phyloP scores from a whole-genome alignment of 139 green algal species.

The Tetradesmus obliquus region DNA sequence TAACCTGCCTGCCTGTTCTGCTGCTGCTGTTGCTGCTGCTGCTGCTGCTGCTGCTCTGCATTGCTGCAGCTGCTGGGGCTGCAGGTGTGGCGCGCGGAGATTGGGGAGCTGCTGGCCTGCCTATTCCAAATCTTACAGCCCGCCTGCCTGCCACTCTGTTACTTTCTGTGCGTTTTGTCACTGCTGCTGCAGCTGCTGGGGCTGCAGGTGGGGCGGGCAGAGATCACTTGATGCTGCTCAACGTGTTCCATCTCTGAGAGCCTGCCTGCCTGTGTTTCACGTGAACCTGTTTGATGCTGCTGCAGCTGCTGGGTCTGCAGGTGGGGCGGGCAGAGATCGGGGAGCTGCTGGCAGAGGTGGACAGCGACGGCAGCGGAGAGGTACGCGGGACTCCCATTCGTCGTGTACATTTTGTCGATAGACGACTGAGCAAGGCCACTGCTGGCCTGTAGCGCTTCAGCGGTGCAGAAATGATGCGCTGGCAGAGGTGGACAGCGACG shows the following conservation, averaged over 20 bases:
- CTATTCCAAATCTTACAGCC: background rate
- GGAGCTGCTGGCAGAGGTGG: conserved; percentile 75
- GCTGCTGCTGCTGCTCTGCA: background rate
- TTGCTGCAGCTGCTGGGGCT: conserved; percentile 43
- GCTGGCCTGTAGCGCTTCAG: too few relatives aligned
- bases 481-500: conserved; percentile 76
- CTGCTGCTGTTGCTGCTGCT: background rate
- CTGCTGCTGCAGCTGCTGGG: conserved; percentile 39
- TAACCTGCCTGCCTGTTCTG: background rate
- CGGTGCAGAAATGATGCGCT: too few relatives aligned
- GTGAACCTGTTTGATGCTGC: background rate
- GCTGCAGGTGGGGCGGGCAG: conserved; percentile 48
- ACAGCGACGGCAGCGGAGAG: conserved; percentile 71
- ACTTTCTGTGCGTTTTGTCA: too few relatives aligned
- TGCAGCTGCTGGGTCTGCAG: conserved; percentile 47
- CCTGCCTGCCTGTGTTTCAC: background rate
- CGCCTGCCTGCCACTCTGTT: background rate
- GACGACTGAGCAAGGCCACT: too few relatives aligned
- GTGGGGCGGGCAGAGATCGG: conserved; percentile 58
- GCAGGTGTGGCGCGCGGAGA: conserved; percentile 54
- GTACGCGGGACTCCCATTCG: conserved; percentile 35
- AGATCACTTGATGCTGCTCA: too few relatives aligned
- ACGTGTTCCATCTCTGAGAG: too few relatives aligned
- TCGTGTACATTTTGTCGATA: too few relatives aligned
- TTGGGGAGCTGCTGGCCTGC: too few relatives aligned